Base-by-base conservation (phyloP, 148 eudicot genomes). In the Nepenthes gracilis region DNA sequence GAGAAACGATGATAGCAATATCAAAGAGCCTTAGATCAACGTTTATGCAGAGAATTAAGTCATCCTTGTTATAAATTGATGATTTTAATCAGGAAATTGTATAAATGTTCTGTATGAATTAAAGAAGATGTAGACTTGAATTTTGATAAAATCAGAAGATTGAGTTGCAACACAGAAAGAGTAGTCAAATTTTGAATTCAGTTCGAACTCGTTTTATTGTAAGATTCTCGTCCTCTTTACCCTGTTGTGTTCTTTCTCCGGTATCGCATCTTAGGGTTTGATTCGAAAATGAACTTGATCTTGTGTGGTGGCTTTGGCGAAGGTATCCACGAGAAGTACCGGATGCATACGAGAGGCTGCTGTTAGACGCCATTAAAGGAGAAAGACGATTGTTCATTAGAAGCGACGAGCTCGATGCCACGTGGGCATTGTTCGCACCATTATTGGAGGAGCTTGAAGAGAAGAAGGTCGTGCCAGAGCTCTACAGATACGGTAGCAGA, bases 401-500 rank as follows among this genome's bases (percentile, higher is more conserved):
- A 49, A 74, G 78, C 36, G 78, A 78, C 48, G 82, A 78, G 74
- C 65, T 71, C 15, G 71, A 71, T 32, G 78, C 76, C 54, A 78
- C 67, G 7, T 64, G 78, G 76, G 62, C 54, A 40, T 60, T 74
- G 35, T 70, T 71, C 1, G 67, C 68, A 36, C 75, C 73, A 2
- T 40, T 78, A 52, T 50, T 74, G 66, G 32, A 62, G 36, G 68
- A 74, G 54, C 62, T 78, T 2, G 74, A 74, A 47, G 56, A 58
- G 69, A 71, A 71, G 36, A 54, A 63, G 54, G 59, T 74, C 13
- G 43, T 36, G 2, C 82, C 82, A 9, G 78, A 74, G 48, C 34
- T 74, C 38, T 65, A 71, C 36, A 62, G 54, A 54, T 36, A 67
- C 58, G 76, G 76, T 2, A 68, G 82, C 45, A 67, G 76, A 64